These are phyloP conservation scores for Ogataea saltuana DNA, from an alignment of 805 yeast species.

Conservation along the genomic window DNA sequence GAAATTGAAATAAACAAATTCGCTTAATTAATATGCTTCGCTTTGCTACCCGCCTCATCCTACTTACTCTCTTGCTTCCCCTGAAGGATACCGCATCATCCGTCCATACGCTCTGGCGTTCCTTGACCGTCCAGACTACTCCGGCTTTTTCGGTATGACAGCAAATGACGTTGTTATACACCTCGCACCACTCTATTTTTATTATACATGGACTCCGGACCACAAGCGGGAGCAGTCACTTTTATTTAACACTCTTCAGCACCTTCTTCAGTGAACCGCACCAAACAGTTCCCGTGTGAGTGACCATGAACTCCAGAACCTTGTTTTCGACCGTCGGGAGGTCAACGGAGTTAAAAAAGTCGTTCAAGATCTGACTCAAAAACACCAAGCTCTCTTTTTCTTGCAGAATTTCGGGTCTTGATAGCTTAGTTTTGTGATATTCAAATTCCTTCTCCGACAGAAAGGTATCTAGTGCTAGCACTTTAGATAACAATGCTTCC, in stretches of 20 bases:
- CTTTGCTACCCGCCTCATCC: no score
- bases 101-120: no score
- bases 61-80: no score
- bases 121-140: no score
- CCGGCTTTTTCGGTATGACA: no score
- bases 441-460: conserved; percentile 44
- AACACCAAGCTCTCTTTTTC: conserved; percentile 31
- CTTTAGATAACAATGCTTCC: conserved; percentile 21
- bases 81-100: no score
- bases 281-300: conserved; percentile 63
- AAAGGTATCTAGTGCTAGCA: conserved; percentile 32
- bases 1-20: no score
- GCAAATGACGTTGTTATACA: no score
- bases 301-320: conserved; percentile 54
- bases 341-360: conserved; percentile 22
- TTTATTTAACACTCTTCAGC: conserved; percentile 20
- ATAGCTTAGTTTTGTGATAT: conserved; percentile 45
- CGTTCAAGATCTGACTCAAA: conserved; percentile 28
- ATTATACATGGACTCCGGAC: no score
- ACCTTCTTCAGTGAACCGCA: conserved; percentile 65
- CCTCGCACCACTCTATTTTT: not conserved
- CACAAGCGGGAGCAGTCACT: not conserved
- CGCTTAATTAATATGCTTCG: no score
- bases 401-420: conserved; percentile 25
- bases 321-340: conserved; percentile 31